phyloP scores from a whole-genome alignment of 2,329 filamentous ascomycete species.

The Trichophyton benhamiae region DNA sequence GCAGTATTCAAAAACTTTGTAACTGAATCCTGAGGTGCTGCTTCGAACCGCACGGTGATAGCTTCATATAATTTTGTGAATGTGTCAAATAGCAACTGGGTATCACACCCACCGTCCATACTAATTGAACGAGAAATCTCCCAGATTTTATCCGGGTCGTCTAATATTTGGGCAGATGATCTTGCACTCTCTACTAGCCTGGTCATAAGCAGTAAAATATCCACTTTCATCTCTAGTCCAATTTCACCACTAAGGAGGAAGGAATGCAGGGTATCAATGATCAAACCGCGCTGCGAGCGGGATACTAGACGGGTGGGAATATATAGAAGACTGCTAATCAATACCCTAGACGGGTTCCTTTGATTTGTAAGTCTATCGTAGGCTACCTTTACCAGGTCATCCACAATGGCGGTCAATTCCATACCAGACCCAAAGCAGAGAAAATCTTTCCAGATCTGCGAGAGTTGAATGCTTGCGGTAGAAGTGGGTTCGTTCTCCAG shows the following conservation, averaged over 20 bases:
- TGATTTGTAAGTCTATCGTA: constrained; percentile 23
- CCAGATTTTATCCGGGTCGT: constrained; percentile 27
- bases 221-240: constrained; percentile 19
- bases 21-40: constrained; percentile 25
- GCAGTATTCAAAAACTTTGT: constrained; percentile 25
- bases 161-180: constrained; percentile 25
- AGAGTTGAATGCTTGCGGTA: constrained; percentile 14
- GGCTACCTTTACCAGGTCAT: constrained; percentile 25
- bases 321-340: constrained; percentile 26
- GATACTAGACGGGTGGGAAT: constrained; percentile 27
- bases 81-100: constrained; percentile 17
- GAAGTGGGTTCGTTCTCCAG: not conserved
- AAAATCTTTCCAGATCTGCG: constrained; percentile 28
- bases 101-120: constrained; percentile 21
- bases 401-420: constrained; percentile 22
- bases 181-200: constrained; percentile 30
- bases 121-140: constrained; percentile 25
- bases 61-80: constrained; percentile 27
- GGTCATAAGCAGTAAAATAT: constrained; percentile 29
- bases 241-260: constrained; percentile 20
- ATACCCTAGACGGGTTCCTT: constrained; percentile 19
- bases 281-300: constrained; percentile 24
- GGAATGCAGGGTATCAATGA: constrained; percentile 26
- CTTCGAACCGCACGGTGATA: constrained; percentile 25
- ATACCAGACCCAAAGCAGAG: constrained; percentile 31